These are phyloP conservation scores for Neobulgaria alba DNA, from an alignment of 2,329 filamentous ascomycete species.

Conservation along the genomic window DNA sequence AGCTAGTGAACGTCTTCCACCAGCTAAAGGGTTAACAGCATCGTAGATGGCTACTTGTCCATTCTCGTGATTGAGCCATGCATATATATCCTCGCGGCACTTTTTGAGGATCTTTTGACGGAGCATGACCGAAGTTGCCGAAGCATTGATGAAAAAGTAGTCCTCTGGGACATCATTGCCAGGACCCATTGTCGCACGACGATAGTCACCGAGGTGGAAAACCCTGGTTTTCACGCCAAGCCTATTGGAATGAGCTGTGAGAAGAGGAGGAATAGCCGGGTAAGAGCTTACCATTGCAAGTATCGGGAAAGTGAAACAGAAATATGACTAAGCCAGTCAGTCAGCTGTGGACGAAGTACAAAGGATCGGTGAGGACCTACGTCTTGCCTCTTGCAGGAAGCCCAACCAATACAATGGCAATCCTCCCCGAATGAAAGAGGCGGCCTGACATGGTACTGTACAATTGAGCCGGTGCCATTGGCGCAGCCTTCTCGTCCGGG, in stretches of 20 bases:
- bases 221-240: conserved; percentile 96
- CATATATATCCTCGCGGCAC: conserved; percentile 93
- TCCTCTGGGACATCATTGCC: conserved; percentile 85
- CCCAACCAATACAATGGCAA: conserved; percentile 95
- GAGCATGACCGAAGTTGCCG: conserved; percentile 82
- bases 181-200: conserved; percentile 78
- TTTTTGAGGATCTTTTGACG: conserved; percentile 97
- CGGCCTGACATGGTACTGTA: conserved; percentile 98
- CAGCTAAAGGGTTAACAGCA: conserved; percentile 85
- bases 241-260: conserved; percentile 39
- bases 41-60: conserved; percentile 98
- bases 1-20: conserved; percentile 72
- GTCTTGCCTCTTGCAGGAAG: conserved; percentile 94
- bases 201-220: conserved; percentile 95
- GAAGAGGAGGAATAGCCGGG: background rate
- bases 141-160: conserved; percentile 95
- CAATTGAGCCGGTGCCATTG: conserved; percentile 89
- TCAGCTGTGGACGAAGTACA: background rate
- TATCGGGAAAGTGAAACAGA: conserved; percentile 94
- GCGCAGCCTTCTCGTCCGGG: conserved; percentile 56
- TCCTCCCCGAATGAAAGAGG: conserved; percentile 92
- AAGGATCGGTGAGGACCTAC: conserved; percentile 37
- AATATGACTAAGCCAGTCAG: conserved; percentile 61
- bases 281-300: conserved; percentile 63
- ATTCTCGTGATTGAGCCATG: conserved; percentile 93